Base-by-base conservation (phyloP, 108 stramenopile species). In the Aurantiochytrium sp. region DNA sequence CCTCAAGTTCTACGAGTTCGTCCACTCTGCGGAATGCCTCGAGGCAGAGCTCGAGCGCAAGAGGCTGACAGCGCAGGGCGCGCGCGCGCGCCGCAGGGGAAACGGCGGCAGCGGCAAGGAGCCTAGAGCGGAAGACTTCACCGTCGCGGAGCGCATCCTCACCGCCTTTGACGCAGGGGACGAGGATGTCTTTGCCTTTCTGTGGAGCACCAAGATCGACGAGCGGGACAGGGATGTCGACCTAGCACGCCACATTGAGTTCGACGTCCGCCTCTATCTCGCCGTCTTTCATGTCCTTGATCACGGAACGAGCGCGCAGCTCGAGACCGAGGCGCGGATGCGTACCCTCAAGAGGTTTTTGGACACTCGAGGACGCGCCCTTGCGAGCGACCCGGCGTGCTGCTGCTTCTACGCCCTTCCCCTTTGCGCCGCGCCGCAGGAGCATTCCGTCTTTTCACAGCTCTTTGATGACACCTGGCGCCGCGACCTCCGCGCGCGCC, bases 1-100 rank as follows among this genome's bases (percentile, higher is more conserved):
- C 73, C 73, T 81, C 42, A 48, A 81, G 73, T 24, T 30, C 3
- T 81, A 81, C 30, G 73, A 81, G 42, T 81, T 81, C 45, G 73
- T 81, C 12, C 73, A 81, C 45, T 48, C 73, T 15, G 73, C 73
- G 24, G 42, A 81, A 24, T 81, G 73, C 73, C 73, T 81, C 27
- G 73, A 48, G 27, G 73, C 73, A 15, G 73, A 81, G 73, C 21
- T 81, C 27, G 73, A 81, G 30, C 39, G 45, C 10, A 81, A 24
- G 39, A 81, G 27, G 2, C 45, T 81, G 1, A 12, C 39, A 19
- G 45, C n/a, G 45, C 6, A 4, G 19, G 1, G 3, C 10, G 1
- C n/a, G n/a, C n/a, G n/a, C n/a, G n/a, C n/a, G n/a, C n/a, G n/a
- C n/a, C n/a, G n/a, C n/a, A n/a, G n/a, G n/a, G n/a, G n/a, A n/a